A percentile compares a stretch with the other conserved stretches of the same genome.
Conservation (phyloP, 2,329 filamentous ascomycete species). For the Falciphora oryzae region DNA sequence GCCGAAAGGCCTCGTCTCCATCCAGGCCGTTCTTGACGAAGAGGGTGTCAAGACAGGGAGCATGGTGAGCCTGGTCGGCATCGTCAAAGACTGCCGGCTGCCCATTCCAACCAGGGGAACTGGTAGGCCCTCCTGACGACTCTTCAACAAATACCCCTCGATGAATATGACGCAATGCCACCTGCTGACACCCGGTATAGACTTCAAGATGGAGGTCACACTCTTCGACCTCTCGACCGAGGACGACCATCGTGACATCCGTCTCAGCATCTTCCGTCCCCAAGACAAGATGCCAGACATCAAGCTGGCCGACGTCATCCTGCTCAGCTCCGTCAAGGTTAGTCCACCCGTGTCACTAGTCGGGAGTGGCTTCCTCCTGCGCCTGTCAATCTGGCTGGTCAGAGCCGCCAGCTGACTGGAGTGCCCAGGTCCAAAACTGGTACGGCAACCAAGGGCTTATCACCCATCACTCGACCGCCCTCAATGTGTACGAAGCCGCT, state of each 20-base stretch:
- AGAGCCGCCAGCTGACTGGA: slow-evolving; percentile 8
- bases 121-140: slow-evolving; percentile 34
- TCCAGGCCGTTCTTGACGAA: slow-evolving; percentile 39
- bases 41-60: slow-evolving; percentile 19
- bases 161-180: background rate
- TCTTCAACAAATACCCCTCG: background rate
- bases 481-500: slow-evolving; percentile 38
- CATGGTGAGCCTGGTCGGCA: slow-evolving; percentile 58
- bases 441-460: slow-evolving; percentile 35
- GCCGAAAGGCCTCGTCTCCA: slow-evolving; percentile 34
- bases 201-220: slow-evolving; percentile 55
- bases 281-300: slow-evolving; percentile 42
- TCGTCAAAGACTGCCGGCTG: slow-evolving; percentile 60
- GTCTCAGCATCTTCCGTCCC: slow-evolving; percentile 56
- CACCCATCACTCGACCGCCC: slow-evolving; percentile 33
- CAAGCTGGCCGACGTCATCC: slow-evolving; percentile 55
- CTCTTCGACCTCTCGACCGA: slow-evolving; percentile 55
- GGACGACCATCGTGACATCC: slow-evolving; percentile 31
- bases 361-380: background rate
- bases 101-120: slow-evolving; percentile 43
- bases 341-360: too few species aligned
- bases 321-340: slow-evolving; percentile 55
- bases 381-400: background rate
- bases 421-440: slow-evolving; percentile 36
- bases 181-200: slow-evolving; percentile 28